Conservation (phyloP, 2,329 filamentous ascomycete genomes). For the Stachybotrys echinatus region DNA sequence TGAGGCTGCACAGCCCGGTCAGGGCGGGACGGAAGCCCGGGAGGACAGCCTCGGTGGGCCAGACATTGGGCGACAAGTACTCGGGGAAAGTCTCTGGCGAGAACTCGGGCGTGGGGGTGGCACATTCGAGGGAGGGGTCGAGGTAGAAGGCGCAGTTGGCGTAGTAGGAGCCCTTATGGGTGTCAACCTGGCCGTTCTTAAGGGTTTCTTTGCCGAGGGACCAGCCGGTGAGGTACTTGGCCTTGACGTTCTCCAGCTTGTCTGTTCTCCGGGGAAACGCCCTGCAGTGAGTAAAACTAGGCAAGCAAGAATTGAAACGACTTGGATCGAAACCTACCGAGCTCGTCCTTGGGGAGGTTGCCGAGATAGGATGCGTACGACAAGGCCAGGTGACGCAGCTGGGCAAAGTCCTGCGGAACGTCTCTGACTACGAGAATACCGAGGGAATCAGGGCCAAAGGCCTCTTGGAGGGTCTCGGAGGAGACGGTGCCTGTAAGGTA, state of each 20-base stretch:
- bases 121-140: constrained; percentile 55
- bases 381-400: constrained; percentile 68
- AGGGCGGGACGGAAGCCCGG: constrained; percentile 72
- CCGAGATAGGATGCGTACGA: constrained; percentile 88
- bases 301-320: constrained; percentile 4
- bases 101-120: constrained; percentile 54
- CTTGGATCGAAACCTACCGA: constrained; percentile 48
- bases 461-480: constrained; percentile 64
- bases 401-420: constrained; percentile 65
- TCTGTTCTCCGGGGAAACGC: constrained; percentile 24
- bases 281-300: no score
- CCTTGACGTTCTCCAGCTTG: constrained; percentile 52
- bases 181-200: constrained; percentile 72
- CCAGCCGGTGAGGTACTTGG: constrained; percentile 69
- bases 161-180: constrained; percentile 78
- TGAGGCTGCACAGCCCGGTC: constrained; percentile 70
- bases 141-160: constrained; percentile 78
- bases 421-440: constrained; percentile 93
- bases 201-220: constrained; percentile 78
- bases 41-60: constrained; percentile 65
- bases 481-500: constrained; percentile 53
- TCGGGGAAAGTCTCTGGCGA: constrained; percentile 67
- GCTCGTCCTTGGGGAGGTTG: constrained; percentile 64
- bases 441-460: constrained; percentile 85
- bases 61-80: constrained; percentile 86